Evolutionary conservation across 2,329 filamentous ascomycete genomes (phyloP).

Genomic region (Penicillium sp.): DNA sequence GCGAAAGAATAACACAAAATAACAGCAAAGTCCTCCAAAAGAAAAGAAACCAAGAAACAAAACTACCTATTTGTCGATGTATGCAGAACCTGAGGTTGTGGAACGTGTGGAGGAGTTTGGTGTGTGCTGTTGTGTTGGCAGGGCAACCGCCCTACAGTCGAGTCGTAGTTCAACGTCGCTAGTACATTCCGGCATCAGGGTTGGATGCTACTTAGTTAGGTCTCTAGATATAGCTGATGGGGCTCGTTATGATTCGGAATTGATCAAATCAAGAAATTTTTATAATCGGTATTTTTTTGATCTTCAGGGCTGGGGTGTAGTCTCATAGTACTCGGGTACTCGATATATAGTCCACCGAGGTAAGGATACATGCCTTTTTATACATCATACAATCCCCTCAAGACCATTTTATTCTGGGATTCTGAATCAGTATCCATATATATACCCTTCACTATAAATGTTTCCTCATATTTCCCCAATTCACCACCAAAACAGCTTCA

Average conservation of each 20-base stretch:
- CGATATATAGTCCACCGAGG: no score
- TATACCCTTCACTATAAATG: neutral
- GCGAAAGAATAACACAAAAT: constrained; percentile 9
- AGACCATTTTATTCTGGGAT: neutral
- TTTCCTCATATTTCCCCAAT: neutral
- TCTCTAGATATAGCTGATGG: no score
- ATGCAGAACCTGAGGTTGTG: constrained; percentile 18
- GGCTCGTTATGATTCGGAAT: no score
- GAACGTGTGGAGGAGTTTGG: constrained; percentile 20
- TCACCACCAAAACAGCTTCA: neutral
- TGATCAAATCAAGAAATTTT: no score
- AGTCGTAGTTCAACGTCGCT: neutral
- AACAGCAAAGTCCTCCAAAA: constrained; percentile 14
- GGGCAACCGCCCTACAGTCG: constrained; percentile 16
- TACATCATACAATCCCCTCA: no score
- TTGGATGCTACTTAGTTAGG: no score
- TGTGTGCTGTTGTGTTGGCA: constrained; percentile 22
- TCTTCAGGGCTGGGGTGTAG: no score
- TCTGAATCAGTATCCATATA: neutral
- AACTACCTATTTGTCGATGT: constrained; percentile 22
- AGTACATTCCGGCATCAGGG: no score
- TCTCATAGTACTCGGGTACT: no score
- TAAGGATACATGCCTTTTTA: no score
- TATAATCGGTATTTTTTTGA: no score
- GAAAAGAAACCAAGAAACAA: constrained; percentile 8